Base-by-base conservation (phyloP, 2,329 filamentous ascomycete species). In the Fusarium sp. region DNA sequence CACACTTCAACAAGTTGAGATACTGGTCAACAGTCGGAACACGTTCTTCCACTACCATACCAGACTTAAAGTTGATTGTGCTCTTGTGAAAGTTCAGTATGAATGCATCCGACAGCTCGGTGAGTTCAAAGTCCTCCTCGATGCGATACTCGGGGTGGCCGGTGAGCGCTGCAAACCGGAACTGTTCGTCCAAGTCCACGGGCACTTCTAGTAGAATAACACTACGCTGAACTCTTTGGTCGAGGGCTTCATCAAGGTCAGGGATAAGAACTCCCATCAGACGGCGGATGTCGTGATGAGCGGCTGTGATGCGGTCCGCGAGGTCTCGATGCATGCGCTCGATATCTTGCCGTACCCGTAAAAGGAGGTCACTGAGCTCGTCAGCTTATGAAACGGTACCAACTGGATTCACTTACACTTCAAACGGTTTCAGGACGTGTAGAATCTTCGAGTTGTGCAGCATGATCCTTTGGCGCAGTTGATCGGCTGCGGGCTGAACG, bases 371-470 rank as follows among this genome's bases (percentile, higher is more conserved):
- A 47, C 81, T 82, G n/a, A 8, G 6, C 14, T 22, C 10, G 44
- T 72, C 28, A 66, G 68, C 26, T 45, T 72, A 28, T 39, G 15
- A 11, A 65, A 28, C 2, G 5, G 51, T 54, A 14, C 18, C 14
- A 15, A 12, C 8, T 22, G 6, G 15, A 11, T 8, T 22, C 6
- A 67, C 81, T 72, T 67, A 82, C 81, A 83, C 81, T 57, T 83
- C 80, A 48, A 83, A 82, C 2, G 82, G 82, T 55, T 81, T 81
- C 41, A 83, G 52, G 2, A 82, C 67, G 38, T 80, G 80, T 20
- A 79, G 63, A 13, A 83, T 73, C 62, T 81, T 82, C 26, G 79
- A 78, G 63, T 80, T 82, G 60, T 83, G 82, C 22, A 83, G 66
- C n/a, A 72, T 66, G 26, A 83, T 81, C 12, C 78, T 75, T 38